Base-by-base conservation (phyloP, 176 grass and related monocot genomes). In the Secale cereale region DNA sequence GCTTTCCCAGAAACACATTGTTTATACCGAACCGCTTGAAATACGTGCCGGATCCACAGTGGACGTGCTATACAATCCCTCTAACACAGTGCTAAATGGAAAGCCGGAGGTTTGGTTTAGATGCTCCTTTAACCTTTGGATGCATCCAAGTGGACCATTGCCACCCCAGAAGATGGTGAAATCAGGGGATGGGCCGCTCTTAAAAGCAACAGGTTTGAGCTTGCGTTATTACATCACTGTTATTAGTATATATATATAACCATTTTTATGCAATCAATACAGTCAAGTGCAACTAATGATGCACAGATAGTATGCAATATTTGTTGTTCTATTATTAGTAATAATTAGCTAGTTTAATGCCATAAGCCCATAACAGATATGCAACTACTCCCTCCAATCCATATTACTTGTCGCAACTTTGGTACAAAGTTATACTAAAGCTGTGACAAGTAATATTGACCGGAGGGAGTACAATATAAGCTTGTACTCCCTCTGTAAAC, bases 61-160 rank as follows among this genome's bases (percentile, higher is more conserved):
- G 64, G 78, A 86, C 76, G 87, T 98, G 68, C 83, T 95, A 5
- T 98, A 98, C 70, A 95, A 95, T 88, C 95, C 93, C 81, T 93
- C 72, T 11, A 95, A 89, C 74, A 98, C 95, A 19, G 82, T 95
- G 54, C 79, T 98, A 48, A 93, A 67, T 70, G 95, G 91, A 80
- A 98, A 93, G 78, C 79, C 85, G 19, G 91, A 98, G 73, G 87
- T 93, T 86, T 98, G 95, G 95, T 87, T 98, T 80, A 86, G 87
- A 43, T 92, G 89, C 74, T 95, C 92, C 10, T 98, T 98, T 80
- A 98, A 98, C 74, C 91, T 93, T 41, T 98, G 95, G 95, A 98
- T 78, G 41, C 85, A 98, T 80, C 82, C 65, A 27, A 66, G 69
- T 28, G 91, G 95, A 40, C 85, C 90, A 46, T 79, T 95, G 72